A percentile compares a stretch with the other conserved stretches of the same genome.
phyloP scores from a whole-genome alignment of 2,329 filamentous ascomycete genomes.

The Stachybotrys elegans region DNA sequence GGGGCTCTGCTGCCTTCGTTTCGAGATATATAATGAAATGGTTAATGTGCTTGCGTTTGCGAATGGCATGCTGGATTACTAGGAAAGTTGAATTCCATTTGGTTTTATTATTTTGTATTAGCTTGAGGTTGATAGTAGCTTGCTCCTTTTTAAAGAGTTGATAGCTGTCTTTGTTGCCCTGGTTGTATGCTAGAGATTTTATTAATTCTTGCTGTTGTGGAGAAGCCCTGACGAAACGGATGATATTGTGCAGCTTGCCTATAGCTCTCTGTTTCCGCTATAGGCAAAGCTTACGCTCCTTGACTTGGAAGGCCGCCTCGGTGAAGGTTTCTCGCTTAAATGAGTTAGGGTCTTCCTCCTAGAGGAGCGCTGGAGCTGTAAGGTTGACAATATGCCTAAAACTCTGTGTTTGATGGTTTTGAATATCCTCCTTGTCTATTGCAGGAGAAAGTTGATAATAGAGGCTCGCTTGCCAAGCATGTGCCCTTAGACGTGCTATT shows the following conservation, averaged over 20 bases:
- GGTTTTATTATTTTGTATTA: neutral
- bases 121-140: neutral
- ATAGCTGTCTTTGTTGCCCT: neutral
- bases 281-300: neutral
- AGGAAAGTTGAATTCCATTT: neutral
- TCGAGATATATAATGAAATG: neutral
- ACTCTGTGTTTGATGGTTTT: neutral
- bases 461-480: neutral
- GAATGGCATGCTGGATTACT: neutral
- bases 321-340: neutral
- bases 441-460: neutral
- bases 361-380: neutral
- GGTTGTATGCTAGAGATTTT: neutral
- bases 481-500: neutral
- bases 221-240: neutral
- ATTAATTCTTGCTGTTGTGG: neutral
- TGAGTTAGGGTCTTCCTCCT: neutral
- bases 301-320: neutral
- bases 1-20: neutral
- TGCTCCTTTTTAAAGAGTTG: neutral
- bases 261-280: neutral
- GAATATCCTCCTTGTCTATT: neutral
- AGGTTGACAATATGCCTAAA: neutral
- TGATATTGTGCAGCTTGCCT: neutral
- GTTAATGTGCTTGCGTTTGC: neutral